Evolutionary conservation across 805 yeast genomes (phyloP), one percentile per base, ranked within the genome.

Genomic region (Wickerhamomyces subpelliculosus): DNA sequence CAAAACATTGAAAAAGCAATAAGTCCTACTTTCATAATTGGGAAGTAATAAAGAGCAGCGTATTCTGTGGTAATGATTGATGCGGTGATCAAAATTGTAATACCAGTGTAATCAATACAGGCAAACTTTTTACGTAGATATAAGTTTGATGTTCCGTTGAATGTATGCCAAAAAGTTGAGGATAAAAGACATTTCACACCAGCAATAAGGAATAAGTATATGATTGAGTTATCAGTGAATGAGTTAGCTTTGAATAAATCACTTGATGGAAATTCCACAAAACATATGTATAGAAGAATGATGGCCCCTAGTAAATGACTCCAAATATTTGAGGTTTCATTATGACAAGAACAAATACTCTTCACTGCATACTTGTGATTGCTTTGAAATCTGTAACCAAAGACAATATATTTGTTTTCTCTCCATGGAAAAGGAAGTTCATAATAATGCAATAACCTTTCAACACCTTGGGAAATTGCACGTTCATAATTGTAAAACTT

Each of bases 91-190:
- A 93, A 65, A 12, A 88, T 72, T 0, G 97, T 87, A 48, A 90
- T 90, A 3, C 98, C 98, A 7, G 95, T 82, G 60, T 90, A 90
- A 64, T 90, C 98, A 31, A 89, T 78, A 59, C 98, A 93, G 0
- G 96, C 96, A 62, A 84, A 86, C 37, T 77, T 73, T 46, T 79
- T 70, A 56, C 96, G 73, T 45, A 78, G 57, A 17, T 65, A 52
- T 32, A 83, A 59, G 36, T 72, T 71, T 14, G 90, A 76, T 46
- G 87, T 84, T 44, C 87, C 80, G 42, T 83, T 76, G 61, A 87
- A 89, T 4, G 97, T 84, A 61, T 90, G 98, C 97, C 97, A 90
- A 30, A 81, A 62, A 3, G 80, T 77, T 1, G 96, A 87, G 32
- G 90, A 82, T 8, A 76, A 41, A 41, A 90, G 65, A 58, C 97